These are phyloP conservation scores for Byssochlamys sp. DNA, from an alignment of 2,329 filamentous ascomycete species.

Conservation along the genomic window DNA sequence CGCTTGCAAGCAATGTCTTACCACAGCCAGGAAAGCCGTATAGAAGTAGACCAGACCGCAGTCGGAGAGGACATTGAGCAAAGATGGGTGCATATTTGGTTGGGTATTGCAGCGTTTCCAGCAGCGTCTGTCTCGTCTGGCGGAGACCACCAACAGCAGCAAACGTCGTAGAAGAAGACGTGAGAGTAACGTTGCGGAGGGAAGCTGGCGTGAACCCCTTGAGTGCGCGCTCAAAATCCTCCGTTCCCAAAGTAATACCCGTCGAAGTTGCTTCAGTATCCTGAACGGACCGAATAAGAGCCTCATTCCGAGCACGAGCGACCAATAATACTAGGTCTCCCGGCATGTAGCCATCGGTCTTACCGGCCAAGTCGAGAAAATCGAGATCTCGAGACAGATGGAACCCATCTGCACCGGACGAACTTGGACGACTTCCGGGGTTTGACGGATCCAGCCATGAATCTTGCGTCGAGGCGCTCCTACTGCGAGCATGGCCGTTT, in stretches of 20 bases:
- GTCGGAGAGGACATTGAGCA: constrained; percentile 83
- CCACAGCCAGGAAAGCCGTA: constrained; percentile 95
- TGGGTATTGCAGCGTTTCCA: constrained; percentile 92
- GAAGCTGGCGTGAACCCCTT: constrained; percentile 92
- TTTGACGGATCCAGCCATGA: constrained; percentile 70
- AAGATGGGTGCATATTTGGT: constrained; percentile 98
- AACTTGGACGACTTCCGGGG: constrained; percentile 41
- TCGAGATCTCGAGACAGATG: constrained; percentile 68
- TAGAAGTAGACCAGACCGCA: constrained; percentile 82
- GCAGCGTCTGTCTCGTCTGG: constrained; percentile 76
- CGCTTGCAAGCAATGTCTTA: constrained; percentile 88
- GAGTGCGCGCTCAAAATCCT: constrained; percentile 74
- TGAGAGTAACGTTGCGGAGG: constrained; percentile 83
- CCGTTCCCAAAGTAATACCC: constrained; percentile 55
- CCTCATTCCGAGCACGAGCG: constrained; percentile 79
- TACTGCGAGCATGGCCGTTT: constrained; percentile 27
- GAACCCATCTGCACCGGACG: constrained; percentile 52
- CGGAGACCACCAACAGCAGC: constrained; percentile 80
- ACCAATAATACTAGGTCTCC: constrained; percentile 82
- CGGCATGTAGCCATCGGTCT: constrained; percentile 96
- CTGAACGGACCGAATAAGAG: constrained; percentile 71
- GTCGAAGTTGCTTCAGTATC: constrained; percentile 42
- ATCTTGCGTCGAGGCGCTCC: constrained; percentile 40
- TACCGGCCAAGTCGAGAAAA: constrained; percentile 82
- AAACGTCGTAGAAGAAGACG: constrained; percentile 86